Evolutionary conservation across 805 yeast genomes (phyloP).

Genomic region (Kluyveromyces lactis): DNA sequence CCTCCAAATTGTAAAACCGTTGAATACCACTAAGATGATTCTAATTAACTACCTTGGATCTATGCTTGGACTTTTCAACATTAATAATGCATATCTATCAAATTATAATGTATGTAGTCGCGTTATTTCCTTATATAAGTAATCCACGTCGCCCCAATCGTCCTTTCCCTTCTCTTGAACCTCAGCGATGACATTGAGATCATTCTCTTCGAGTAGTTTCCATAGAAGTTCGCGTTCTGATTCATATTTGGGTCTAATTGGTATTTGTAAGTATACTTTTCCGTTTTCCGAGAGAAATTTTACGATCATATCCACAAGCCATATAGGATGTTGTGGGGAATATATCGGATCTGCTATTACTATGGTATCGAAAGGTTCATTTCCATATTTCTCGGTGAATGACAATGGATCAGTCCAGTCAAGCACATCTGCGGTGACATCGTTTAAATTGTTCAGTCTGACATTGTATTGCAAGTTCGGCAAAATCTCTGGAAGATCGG

Average conservation of each 20-base stretch:
- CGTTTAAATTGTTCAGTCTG: slow-evolving; percentile 12
- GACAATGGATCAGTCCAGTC: slow-evolving; percentile 71
- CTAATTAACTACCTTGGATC: too few species aligned
- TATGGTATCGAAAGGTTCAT: slow-evolving; percentile 44
- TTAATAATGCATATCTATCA: too few species aligned
- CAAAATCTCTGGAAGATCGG: slow-evolving; percentile 75
- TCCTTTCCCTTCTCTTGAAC: slow-evolving; percentile 61
- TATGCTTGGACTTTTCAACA: too few species aligned
- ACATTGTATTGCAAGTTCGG: slow-evolving; percentile 40
- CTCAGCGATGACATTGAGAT: slow-evolving; percentile 25
- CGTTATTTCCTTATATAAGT: slow-evolving; percentile 33
- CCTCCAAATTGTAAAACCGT: too few species aligned
- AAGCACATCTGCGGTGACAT: slow-evolving; percentile 39
- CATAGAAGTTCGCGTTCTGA: slow-evolving; percentile 56
- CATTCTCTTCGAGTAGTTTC: slow-evolving; percentile 36
- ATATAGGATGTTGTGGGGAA: slow-evolving; percentile 68
- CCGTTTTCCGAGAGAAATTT: slow-evolving; percentile 38
- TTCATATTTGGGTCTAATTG: slow-evolving; percentile 60
- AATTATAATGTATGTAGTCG: background rate
- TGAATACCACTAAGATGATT: too few species aligned
- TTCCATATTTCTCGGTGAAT: slow-evolving; percentile 27
- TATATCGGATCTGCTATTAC: slow-evolving; percentile 85
- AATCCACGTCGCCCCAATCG: slow-evolving; percentile 73
- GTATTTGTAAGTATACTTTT: slow-evolving; percentile 60
- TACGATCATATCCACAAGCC: slow-evolving; percentile 55